Percentiles rank a stretch among this genome's conserved stretches.
These are phyloP conservation scores for Pleurotus pulmonarius DNA, from an alignment of 768 basidiomycete genomes.

Conservation along the genomic window DNA sequence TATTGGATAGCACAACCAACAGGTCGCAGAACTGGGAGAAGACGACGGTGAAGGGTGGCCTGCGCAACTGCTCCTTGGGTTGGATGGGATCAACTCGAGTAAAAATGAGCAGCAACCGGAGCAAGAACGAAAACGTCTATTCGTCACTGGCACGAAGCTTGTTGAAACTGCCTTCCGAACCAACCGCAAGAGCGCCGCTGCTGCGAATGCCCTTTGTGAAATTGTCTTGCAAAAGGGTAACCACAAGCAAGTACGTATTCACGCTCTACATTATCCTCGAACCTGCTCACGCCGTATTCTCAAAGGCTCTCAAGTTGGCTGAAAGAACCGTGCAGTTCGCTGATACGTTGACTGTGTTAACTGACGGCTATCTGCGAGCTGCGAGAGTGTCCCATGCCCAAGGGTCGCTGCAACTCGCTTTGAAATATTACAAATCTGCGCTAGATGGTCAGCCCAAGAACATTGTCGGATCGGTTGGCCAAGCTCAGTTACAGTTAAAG, in stretches of 20 bases:
- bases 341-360: constrained; percentile 79
- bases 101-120: constrained; percentile 65
- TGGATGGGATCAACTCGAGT: constrained; percentile 84
- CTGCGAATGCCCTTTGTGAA: constrained; percentile 81
- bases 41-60: constrained; percentile 58
- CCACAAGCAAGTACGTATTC: constrained; percentile 47
- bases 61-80: constrained; percentile 76
- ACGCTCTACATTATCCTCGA: neutral
- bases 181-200: constrained; percentile 74
- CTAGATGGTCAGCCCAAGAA: constrained; percentile 70
- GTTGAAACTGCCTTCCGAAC: constrained; percentile 79
- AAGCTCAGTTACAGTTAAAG: constrained; percentile 84
- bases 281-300: neutral
- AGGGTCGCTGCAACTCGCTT: constrained; percentile 60
- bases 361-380: constrained; percentile 83
- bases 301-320: constrained; percentile 84
- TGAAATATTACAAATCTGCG: constrained; percentile 65
- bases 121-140: constrained; percentile 56
- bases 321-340: constrained; percentile 94
- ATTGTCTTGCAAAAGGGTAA: constrained; percentile 73
- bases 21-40: constrained; percentile 47
- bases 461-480: constrained; percentile 75
- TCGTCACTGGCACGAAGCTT: constrained; percentile 62
- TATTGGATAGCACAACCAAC: constrained; percentile 9
- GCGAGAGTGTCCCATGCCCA: constrained; percentile 79